Evolutionary conservation across 768 basidiomycete species (phyloP), one percentile per base, ranked within the genome.

Genomic region (Lactarius akahatsu): DNA sequence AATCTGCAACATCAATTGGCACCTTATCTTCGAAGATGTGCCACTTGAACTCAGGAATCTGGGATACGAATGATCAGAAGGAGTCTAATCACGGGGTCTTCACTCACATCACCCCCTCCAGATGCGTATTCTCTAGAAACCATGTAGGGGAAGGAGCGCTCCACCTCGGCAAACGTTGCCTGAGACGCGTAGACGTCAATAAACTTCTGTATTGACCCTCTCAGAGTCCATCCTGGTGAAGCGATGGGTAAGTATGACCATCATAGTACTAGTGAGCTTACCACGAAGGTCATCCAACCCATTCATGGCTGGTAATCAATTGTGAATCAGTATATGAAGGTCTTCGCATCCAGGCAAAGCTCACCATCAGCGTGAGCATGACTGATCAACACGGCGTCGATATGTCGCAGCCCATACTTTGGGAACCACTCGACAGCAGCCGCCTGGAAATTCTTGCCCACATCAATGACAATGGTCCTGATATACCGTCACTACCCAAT

Each of bases 261-360:
- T 8, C 16, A 40, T 38, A 40, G 56, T 56, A 60, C 52, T 41
- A 38, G 13, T 13, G 67, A 41, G 75, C 80, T 63, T 68, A 88
- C 91, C 89, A 80, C 94, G 82, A 43, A 96, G 78, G 75, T 96
- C 94, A 77, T 96, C 94, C 64, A 96, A 76, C 3, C 94, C 94
- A 72, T 94, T 93, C 80, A 94, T 92, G 7, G 94, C 94, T 82
- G 23, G 23, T 26, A 28, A 28, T 57, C 16, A 40, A 61, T 67
- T 52, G 56, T 16, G 11, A 13, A 30, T 61, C 34, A 64, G 30
- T 59, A 30, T 36, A 28, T 10, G 38, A 52, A 23, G 40, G 34
- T 56, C 34, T 47, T 43, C 34, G 43, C 3, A 55, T 28, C 38
- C 50, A 40, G 36, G 43, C 15, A 3, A 63, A 28, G 71, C 78